Percentiles rank a stretch among this genome's conserved stretches.
Evolutionary conservation across 345 rosid genomes (phyloP).

Genomic region (Gossypium raimondii): DNA sequence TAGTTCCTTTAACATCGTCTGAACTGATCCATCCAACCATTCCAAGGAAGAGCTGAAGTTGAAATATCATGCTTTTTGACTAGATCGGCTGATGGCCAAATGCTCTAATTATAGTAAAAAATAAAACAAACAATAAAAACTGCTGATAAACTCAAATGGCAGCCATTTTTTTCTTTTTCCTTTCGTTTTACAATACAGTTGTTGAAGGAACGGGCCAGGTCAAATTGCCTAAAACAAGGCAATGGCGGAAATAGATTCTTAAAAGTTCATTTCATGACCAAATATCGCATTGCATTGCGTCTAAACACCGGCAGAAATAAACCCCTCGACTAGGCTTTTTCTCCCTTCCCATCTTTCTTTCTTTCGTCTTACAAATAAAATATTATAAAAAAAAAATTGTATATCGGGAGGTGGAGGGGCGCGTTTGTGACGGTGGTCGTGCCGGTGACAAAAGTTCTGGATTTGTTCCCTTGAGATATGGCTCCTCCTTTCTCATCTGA

Average conservation of each 20-base stretch:
- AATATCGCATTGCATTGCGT: neutral
- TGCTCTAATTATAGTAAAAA: slow-evolving; percentile 1
- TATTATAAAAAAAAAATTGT: neutral
- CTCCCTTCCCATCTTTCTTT: neutral
- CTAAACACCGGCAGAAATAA: neutral
- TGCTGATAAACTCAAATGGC: neutral
- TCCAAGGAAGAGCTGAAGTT: no score
- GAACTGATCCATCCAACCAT: no score
- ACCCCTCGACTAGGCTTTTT: neutral
- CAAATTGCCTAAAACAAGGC: slow-evolving; percentile 17
- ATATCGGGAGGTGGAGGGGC: neutral
- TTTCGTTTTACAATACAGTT: neutral
- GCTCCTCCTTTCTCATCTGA: slow-evolving; percentile 26
- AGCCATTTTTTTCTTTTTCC: neutral
- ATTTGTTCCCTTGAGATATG: slow-evolving; percentile 25
- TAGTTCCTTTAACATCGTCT: no score
- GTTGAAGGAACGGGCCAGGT: slow-evolving; percentile 4
- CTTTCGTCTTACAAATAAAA: neutral
- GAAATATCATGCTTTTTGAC: neutral
- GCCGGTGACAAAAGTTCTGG: neutral
- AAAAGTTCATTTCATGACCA: neutral
- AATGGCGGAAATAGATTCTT: slow-evolving; percentile 1
- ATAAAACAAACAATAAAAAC: neutral
- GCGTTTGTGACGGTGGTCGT: slow-evolving; percentile 2
- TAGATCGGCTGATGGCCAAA: neutral